These are phyloP conservation scores for Trichoderma reesei DNA, from an alignment of 495 filamentous ascomycete genomes.

Conservation along the genomic window DNA sequence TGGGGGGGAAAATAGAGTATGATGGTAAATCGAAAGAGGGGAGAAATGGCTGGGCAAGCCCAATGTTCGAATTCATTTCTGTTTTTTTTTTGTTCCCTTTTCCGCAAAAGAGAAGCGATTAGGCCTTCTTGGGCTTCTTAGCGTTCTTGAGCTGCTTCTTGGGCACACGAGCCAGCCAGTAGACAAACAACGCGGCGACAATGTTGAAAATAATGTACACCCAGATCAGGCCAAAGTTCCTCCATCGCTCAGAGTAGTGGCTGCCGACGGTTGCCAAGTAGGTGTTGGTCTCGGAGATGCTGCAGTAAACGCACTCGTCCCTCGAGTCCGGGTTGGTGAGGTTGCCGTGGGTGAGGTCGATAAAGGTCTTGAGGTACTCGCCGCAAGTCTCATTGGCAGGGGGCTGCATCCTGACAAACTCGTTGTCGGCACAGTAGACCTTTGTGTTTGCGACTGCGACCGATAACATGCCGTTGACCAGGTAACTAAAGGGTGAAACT, in stretches of 20 bases:
- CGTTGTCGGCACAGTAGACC: constrained; percentile 51
- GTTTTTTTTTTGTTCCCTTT: neutral
- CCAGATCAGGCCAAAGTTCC: constrained; percentile 60
- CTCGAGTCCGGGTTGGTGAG: constrained; percentile 44
- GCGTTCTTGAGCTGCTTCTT: constrained; percentile 40
- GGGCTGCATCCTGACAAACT: constrained; percentile 48
- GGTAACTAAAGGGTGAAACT: constrained; percentile 64
- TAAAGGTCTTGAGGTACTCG: constrained; percentile 48
- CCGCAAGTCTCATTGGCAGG: constrained; percentile 43
- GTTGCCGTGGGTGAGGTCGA: constrained; percentile 36
- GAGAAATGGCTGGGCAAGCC: no score
- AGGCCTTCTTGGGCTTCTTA: constrained; percentile 6
- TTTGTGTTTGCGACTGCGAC: constrained; percentile 48
- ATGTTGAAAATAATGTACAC: constrained; percentile 73
- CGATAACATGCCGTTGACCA: constrained; percentile 55
- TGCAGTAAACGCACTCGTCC: constrained; percentile 51
- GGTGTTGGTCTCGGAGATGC: constrained; percentile 47
- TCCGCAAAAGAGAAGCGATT: neutral
- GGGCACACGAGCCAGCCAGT: constrained; percentile 71
- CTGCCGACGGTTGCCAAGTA: constrained; percentile 46
- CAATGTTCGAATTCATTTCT: no score
- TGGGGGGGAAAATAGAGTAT: neutral
- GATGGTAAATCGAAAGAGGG: neutral
- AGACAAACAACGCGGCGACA: constrained; percentile 57
- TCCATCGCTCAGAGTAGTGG: constrained; percentile 50